A percentile compares a stretch with the other conserved stretches of the same genome.
phyloP scores from a whole-genome alignment of 73 alveolate genomes.

The Paramecium sexaurelia region DNA sequence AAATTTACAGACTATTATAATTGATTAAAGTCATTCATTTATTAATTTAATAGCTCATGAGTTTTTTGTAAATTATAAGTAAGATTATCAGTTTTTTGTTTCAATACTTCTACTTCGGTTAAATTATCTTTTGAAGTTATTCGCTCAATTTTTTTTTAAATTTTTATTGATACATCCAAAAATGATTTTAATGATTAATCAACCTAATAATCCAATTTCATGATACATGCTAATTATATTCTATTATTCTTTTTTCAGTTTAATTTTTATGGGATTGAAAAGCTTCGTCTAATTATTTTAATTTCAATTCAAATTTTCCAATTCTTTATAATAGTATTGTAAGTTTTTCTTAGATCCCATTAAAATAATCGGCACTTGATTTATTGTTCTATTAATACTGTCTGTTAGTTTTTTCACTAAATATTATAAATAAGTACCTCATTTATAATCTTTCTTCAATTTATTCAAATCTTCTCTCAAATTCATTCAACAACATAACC shows the following conservation, averaged over 20 bases:
- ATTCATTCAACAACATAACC: neutral
- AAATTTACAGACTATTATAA: neutral
- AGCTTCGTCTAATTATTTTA: slow-evolving; percentile 22
- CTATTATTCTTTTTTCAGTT: slow-evolving; percentile 46
- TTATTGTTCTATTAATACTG: neutral
- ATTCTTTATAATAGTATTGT: neutral
- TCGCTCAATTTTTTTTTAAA: slow-evolving; percentile 39
- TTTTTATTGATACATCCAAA: neutral
- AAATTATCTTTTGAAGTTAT: neutral
- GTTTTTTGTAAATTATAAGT: neutral
- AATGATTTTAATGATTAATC: slow-evolving; percentile 37
- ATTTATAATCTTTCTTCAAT: slow-evolving; percentile 6
- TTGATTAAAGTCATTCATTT: slow-evolving; percentile 14
- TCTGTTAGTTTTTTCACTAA: slow-evolving; percentile 18
- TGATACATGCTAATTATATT: slow-evolving; percentile 53
- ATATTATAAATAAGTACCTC: neutral
- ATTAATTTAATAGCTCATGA: slow-evolving; percentile 26
- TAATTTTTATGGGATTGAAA: slow-evolving; percentile 31
- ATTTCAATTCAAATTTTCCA: slow-evolving; percentile 21
- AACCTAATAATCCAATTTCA: neutral
- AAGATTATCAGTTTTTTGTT: slow-evolving; percentile 29
- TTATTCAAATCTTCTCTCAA: slow-evolving; percentile 25
- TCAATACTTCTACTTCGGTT: slow-evolving; percentile 38
- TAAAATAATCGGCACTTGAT: slow-evolving; percentile 1
- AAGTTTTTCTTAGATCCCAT: slow-evolving; percentile 6